Evolutionary conservation across 73 alveolate species (phyloP).

Genomic region (Paramecium sonneborni): DNA sequence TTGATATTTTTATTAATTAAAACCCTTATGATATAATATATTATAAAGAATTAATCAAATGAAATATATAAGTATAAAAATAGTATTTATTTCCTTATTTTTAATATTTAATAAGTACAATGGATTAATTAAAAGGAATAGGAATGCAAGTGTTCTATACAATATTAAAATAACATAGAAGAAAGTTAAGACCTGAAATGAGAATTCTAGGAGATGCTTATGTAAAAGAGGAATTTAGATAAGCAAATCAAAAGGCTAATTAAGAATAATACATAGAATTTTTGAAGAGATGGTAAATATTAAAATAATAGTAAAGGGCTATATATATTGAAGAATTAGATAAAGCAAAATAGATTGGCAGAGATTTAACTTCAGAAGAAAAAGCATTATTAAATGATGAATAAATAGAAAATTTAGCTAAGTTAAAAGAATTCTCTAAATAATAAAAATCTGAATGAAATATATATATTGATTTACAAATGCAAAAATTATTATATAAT

Average conservation of each 20-base stretch:
- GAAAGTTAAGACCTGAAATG: neutral
- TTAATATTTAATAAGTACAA: neutral
- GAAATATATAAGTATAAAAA: neutral
- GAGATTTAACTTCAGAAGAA: constrained; percentile 18
- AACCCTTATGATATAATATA: neutral
- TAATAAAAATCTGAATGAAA: neutral
- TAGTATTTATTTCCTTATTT: neutral
- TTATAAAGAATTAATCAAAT: neutral
- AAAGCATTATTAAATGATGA: constrained; percentile 22
- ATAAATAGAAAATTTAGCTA: neutral
- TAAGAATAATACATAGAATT: constrained; percentile 36
- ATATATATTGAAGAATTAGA: constrained; percentile 18
- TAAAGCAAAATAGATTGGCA: neutral
- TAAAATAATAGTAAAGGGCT: neutral
- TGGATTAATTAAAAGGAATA: constrained; percentile 43
- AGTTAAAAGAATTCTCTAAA: neutral
- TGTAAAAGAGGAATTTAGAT: constrained; percentile 32
- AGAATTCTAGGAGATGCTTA: constrained; percentile 47
- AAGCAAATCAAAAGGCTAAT: constrained; percentile 31
- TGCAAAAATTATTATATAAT: neutral
- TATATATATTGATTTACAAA: neutral
- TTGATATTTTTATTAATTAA: neutral
- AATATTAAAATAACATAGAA: constrained; percentile 13
- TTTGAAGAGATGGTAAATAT: neutral
- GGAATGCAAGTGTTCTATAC: constrained; percentile 41